Evolutionary conservation across 257 asterid genomes (phyloP).

Genomic region (Nicotiana undulata): DNA sequence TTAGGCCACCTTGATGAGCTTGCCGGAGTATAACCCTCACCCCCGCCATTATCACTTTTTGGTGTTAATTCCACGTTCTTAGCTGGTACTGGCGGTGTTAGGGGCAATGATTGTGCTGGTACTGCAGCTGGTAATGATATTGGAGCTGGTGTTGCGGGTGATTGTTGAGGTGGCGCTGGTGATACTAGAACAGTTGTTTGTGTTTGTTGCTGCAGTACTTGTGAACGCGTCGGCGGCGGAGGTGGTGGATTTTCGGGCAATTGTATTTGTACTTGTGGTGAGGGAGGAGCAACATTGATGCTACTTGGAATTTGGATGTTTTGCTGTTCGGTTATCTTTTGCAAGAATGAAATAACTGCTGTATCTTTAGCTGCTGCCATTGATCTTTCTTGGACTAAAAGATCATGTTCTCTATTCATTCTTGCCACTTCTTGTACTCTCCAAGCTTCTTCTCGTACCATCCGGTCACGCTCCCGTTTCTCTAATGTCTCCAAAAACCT

Average conservation of each 20-base stretch:
- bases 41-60: conserved; percentile 22
- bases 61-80: conserved; percentile 12
- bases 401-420: conserved; percentile 68
- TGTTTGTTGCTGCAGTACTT: neutral
- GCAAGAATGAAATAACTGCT: conserved; percentile 66
- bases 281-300: neutral
- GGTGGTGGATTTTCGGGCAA: conserved; percentile 14
- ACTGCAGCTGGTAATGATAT: conserved; percentile 1
- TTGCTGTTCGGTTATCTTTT: conserved; percentile 48
- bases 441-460: conserved; percentile 81
- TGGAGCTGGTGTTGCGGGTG: conserved; percentile 1
- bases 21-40: conserved; percentile 25
- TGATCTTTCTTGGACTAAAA: conserved; percentile 71
- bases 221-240: conserved; percentile 6
- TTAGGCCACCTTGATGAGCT: conserved; percentile 91
- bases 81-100: neutral
- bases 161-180: neutral
- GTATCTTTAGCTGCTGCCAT: conserved; percentile 68
- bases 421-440: conserved; percentile 66
- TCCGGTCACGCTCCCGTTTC: conserved; percentile 69
- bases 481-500: conserved; percentile 64
- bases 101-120: neutral
- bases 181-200: neutral
- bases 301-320: conserved; percentile 22
- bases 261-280: conserved; percentile 12